Evolutionary conservation across 805 yeast species (phyloP), one percentile per base, ranked within the genome.

Genomic region (Teunomyces aglyptinius): DNA sequence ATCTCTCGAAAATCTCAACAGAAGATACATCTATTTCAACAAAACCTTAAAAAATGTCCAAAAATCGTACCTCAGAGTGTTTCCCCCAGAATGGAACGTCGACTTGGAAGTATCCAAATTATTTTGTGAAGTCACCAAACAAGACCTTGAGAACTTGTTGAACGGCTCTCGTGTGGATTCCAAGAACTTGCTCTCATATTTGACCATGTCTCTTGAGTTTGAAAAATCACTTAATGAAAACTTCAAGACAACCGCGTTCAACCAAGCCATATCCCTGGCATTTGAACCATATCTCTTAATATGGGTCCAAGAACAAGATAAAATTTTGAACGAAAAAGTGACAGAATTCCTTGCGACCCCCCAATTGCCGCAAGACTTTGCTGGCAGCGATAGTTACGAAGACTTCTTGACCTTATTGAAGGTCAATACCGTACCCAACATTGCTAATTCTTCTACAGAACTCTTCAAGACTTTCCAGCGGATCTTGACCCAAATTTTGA

Each of bases 281-380:
- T 91, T 94, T 61, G 96, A 89, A 61, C 97, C 97, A 1, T 89
- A 86, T 60, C 71, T 94, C 40, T 78, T 78, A 33, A 65, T 89
- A 11, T 94, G 98, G 97, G 83, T 94, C 8, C 82, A 82, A 15
- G 86, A 89, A 57, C 98, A 94, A 65, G 90, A 88, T 50, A 70
- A 76, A 7, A 61, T 75, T 27, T 73, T 92, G 54, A 76, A 78
- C 34, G 70, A 76, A 6, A 87, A 85, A 55, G 71, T 91, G 46
- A 59, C 79, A 33, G 86, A 83, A 44, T 89, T 84, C 58, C 68
- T 82, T 60, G 76, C 82, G 43, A 77, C 80, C 18, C 67, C 82
- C 4, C 79, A 81, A 49, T 64, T 85, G 48, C 78, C 82, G 41
- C 50, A 64, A 44, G 75, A 75, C 43, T 63, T 68, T 39, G 43